Percentiles rank a stretch among this genome's conserved stretches.
These are phyloP conservation scores for Selaginella moellendorffii DNA, from an alignment of 75 land plant species.

Conservation along the genomic window DNA sequence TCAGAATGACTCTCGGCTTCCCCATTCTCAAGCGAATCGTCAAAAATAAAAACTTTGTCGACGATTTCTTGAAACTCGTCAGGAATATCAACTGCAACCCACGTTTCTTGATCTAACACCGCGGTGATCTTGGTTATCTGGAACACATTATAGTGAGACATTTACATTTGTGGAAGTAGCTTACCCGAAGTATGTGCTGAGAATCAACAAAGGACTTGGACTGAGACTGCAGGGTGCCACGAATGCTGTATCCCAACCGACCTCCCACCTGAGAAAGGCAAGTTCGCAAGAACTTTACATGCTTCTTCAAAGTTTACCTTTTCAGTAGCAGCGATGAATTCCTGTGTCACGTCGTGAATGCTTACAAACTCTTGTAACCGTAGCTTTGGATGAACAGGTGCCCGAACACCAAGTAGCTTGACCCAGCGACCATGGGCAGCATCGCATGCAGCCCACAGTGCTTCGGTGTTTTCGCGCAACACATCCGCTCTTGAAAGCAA, in stretches of 20 bases:
- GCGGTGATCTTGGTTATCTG: constrained; percentile 88
- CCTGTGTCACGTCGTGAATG: constrained; percentile 77
- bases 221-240: constrained; percentile 91
- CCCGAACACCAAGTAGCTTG: constrained; percentile 83
- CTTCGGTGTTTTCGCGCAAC: constrained; percentile 88
- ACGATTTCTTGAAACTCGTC: constrained; percentile 92
- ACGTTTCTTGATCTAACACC: constrained; percentile 92
- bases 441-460: constrained; percentile 96
- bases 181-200: constrained; percentile 79
- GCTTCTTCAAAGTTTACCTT: constrained; percentile 59
- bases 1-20: constrained; percentile 23
- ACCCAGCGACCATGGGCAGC: constrained; percentile 98
- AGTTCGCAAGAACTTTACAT: constrained; percentile 1
- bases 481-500: constrained; percentile 97
- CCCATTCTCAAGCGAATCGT: constrained; percentile 32
- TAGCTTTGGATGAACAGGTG: constrained; percentile 77
- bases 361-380: constrained; percentile 74
- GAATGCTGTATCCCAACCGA: constrained; percentile 84
- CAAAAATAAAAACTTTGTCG: constrained; percentile 15
- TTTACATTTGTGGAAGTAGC: constrained; percentile 31
- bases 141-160: background rate
- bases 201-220: constrained; percentile 86
- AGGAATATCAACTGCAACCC: constrained; percentile 85
- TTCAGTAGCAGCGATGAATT: constrained; percentile 81
- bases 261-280: constrained; percentile 95